Evolutionary conservation across 805 yeast species (phyloP), one percentile per base, ranked within the genome.

Genomic region (Yarrowia bubula): DNA sequence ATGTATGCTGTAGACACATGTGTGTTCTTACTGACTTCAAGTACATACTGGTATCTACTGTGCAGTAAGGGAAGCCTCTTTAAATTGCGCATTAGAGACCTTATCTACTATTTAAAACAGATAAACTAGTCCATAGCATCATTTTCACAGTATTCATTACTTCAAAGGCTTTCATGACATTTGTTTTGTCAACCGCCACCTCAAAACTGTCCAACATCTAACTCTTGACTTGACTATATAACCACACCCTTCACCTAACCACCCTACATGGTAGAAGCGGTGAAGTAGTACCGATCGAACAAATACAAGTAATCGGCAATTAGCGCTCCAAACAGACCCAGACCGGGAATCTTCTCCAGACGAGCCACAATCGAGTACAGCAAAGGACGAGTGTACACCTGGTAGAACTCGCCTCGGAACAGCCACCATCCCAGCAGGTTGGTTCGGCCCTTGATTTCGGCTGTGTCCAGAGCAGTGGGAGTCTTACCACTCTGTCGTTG

Each of bases 321-420:
- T n/a, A 78, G 70, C 17, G 71, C 63, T 4, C 76, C 73, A 18
- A 72, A 69, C 18, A 77, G 61, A 41, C 68, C 72, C 35, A 77
- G 55, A 2, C 77, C 55, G 3, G 81, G 81, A 14, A 76, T 58
- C 18, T 67, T 68, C 47, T 68, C 70, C 37, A 76, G 62, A 44
- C 55, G 61, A 14, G 62, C 37, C n/a, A 73, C 70, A 33, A 75
- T 33, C 15, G 69, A 67, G 17, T 70, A 69, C 41, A 77, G 42
- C 5, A 72, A 22, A 4, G 76, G 78, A 18, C 77, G 70, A 1
- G 78, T 73, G 33, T 71, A 46, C 5, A 68, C 61, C 31, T 73
- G 71, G 70, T 76, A 78, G 69, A 77, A 70, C 66, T 76, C 73
- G 8, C 79, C 79, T 8, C 81, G 71, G 39, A 78, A 66, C 18